phyloP scores from a whole-genome alignment of 2,329 filamentous ascomycete species.

The Cercospora brassicicola region DNA sequence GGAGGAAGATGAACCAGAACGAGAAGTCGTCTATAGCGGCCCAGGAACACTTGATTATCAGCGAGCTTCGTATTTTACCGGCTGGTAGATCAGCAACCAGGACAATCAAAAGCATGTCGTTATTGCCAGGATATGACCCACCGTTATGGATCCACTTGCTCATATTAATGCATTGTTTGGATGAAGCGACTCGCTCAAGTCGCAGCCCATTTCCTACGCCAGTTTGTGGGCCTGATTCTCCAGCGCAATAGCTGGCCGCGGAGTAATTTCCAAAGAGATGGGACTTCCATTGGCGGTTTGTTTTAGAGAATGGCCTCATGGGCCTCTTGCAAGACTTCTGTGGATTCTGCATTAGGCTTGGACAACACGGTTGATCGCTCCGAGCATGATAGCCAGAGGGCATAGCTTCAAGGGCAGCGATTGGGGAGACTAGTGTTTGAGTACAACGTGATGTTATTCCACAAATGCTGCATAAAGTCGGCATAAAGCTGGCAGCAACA shows the following conservation, averaged over 20 bases:
- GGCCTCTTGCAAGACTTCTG: neutral
- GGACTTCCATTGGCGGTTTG: too few species aligned
- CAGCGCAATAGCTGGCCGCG: neutral
- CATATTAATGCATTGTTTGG: neutral
- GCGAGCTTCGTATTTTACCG: slow-evolving; percentile 1
- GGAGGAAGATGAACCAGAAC: slow-evolving; percentile 20
- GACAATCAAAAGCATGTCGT: neutral
- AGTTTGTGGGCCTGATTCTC: neutral
- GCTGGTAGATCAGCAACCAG: neutral
- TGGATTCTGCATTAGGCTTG: neutral
- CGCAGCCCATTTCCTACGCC: neutral
- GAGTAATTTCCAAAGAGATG: neutral
- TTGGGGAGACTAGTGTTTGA: neutral
- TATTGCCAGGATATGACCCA: neutral
- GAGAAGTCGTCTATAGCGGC: slow-evolving; percentile 21
- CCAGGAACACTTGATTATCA: slow-evolving; percentile 19
- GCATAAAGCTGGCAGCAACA: neutral
- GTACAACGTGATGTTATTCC: neutral
- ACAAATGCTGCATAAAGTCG: neutral
- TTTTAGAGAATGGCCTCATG: neutral
- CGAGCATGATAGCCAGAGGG: neutral
- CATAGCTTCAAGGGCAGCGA: neutral
- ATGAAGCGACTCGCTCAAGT: neutral
- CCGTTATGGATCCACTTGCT: neutral
- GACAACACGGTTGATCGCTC: neutral